Conservation (phyloP, 2,329 filamentous ascomycete species). For the Immersiporthe knoxdaviesiana region DNA sequence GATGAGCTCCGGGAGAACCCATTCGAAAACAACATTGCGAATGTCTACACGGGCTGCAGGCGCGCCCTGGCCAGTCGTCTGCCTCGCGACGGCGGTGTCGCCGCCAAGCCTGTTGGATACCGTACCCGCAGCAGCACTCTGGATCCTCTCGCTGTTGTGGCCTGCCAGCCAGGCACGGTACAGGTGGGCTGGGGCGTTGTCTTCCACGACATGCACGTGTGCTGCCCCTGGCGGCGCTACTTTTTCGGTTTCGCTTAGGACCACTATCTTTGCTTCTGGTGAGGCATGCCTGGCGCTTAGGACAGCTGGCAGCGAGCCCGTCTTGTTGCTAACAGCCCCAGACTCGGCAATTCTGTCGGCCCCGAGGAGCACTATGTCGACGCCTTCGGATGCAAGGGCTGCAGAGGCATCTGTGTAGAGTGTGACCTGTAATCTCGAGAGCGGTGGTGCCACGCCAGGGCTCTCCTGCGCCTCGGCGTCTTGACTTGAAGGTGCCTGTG, state of each 20-base stretch:
- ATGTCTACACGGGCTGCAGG: conserved; percentile 39
- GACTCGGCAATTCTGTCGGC: conserved; percentile 62
- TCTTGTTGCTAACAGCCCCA: conserved; percentile 69
- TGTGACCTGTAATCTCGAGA: conserved; percentile 44
- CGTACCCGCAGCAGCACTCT: conserved; percentile 31
- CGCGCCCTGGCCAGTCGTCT: neutral
- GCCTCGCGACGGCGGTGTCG: neutral
- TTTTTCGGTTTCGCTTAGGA: conserved; percentile 65
- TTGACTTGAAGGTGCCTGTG: neutral
- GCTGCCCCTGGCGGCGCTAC: conserved; percentile 51
- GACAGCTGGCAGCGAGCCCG: conserved; percentile 62
- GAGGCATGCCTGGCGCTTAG: conserved; percentile 56
- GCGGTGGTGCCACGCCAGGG: neutral
- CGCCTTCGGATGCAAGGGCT: conserved; percentile 53
- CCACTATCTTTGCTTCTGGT: conserved; percentile 52
- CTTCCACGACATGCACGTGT: conserved; percentile 50
- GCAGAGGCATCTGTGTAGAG: conserved; percentile 64
- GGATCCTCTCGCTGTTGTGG: conserved; percentile 34
- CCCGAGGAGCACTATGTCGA: conserved; percentile 64
- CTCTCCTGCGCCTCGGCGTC: conserved; percentile 4
- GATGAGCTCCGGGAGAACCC: conserved; percentile 55
- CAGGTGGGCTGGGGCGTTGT: conserved; percentile 58
- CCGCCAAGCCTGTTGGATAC: conserved; percentile 22
- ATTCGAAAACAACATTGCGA: conserved; percentile 63
- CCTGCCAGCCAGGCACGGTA: conserved; percentile 47